Evolutionary conservation across 306 rosid genomes (phyloP), one percentile per base, ranked within the genome.

Genomic region (Vigna trinervia): DNA sequence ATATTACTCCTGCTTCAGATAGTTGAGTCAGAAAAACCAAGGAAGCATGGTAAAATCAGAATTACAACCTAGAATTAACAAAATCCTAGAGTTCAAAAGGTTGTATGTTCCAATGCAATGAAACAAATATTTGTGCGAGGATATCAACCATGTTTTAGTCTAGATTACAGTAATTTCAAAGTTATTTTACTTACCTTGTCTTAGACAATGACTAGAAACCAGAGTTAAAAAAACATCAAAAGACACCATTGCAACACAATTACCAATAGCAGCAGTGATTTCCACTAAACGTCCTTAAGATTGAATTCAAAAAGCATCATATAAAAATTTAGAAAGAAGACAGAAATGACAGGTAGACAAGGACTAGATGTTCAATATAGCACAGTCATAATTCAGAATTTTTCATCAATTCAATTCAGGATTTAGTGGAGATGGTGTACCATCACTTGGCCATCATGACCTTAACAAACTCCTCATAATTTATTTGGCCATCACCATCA

Each of bases 401-500:
- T 36, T 45, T 69, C 23, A 61, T 61, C 7, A 61, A 60, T 67
- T 41, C 1, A 41, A 41, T 41, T 47, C 3, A 41, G 23, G 15
- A 47, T 78, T 69, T 11, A 57, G 59, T 48, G 17, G 69, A 32
- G 26, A 62, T 34, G 60, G 56, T 67, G 67, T 12, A 14, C 7
- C 39, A 32, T 81, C 88, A 92, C 90, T 92, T 92, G 54, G 97
- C 97, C 97, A 92, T 92, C 97, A 92, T 92, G 75, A 92, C 93
- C 90, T 88, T 92, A 30, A 90, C 97, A 69, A 92, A 92, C 58
- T 92, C 97, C 14, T 90, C 96, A 12, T 90, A 92, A 59, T 92
- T 92, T 52, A 92, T 92, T 84, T 92, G 97, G 46, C 97, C 97
- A 64, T 92, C 97, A n/a, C 97, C 97, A 56, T 92, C 97, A 60